A percentile compares a stretch with the other conserved stretches of the same genome.
These are phyloP conservation scores for Blastosporella zonata DNA, from an alignment of 1,284 basidiomycete species.

Conservation along the genomic window DNA sequence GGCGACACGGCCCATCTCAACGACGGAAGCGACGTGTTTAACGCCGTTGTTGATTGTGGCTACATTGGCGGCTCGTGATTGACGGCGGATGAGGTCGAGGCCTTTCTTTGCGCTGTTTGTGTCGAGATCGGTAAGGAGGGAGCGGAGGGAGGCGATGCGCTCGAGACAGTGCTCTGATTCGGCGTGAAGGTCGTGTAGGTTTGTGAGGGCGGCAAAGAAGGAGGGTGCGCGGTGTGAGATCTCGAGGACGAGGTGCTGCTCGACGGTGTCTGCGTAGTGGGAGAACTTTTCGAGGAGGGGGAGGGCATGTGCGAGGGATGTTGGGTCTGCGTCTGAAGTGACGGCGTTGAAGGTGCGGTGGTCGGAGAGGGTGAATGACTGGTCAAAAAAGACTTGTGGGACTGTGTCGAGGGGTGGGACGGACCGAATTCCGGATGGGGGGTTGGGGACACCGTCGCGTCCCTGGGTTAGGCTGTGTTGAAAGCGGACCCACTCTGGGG, in stretches of 20 bases:
- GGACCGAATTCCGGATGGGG: slow-evolving; percentile 32
- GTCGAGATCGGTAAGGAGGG: slow-evolving; percentile 75
- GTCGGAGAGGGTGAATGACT: slow-evolving; percentile 83
- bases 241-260: slow-evolving; percentile 92
- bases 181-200: slow-evolving; percentile 88
- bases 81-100: slow-evolving; percentile 67
- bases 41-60: slow-evolving; percentile 60
- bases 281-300: slow-evolving; percentile 90
- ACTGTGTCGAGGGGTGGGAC: slow-evolving; percentile 76
- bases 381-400: slow-evolving; percentile 78
- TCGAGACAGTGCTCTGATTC: slow-evolving; percentile 83
- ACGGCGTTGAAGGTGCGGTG: slow-evolving; percentile 81
- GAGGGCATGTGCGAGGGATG: slow-evolving; percentile 61
- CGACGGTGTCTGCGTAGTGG: slow-evolving; percentile 91
- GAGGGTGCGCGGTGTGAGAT: slow-evolving; percentile 88
- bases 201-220: slow-evolving; percentile 95
- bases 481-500: slow-evolving; percentile 76
- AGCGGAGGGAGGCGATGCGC: slow-evolving; percentile 73
- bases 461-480: slow-evolving; percentile 54
- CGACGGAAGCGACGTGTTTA: slow-evolving; percentile 64
- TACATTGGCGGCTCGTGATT: slow-evolving; percentile 63
- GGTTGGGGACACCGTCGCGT: slow-evolving; percentile 42
- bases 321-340: slow-evolving; percentile 55
- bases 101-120: slow-evolving; percentile 76
- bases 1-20: slow-evolving; percentile 73